These are phyloP conservation scores for Aspergillus chevalieri DNA, from an alignment of 2,329 filamentous ascomycete genomes.

Conservation along the genomic window DNA sequence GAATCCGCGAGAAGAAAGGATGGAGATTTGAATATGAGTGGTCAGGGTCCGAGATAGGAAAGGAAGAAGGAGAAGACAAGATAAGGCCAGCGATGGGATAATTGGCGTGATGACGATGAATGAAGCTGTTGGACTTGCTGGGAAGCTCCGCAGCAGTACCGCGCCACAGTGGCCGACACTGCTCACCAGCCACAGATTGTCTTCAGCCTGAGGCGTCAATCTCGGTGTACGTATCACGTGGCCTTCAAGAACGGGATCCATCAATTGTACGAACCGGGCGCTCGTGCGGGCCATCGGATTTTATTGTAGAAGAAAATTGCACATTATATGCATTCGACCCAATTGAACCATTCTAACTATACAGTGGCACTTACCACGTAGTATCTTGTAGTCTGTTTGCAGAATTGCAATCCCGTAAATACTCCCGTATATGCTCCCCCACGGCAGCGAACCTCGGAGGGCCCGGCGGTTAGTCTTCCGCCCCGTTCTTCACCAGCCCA, in stretches of 20 bases:
- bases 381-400: neutral
- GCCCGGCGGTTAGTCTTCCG: constrained; percentile 17
- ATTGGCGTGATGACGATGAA: constrained; percentile 1
- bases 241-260: neutral
- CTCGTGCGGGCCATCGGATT: neutral
- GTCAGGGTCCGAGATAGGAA: neutral
- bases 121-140: constrained; percentile 3
- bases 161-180: constrained; percentile 9
- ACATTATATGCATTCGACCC: too few species aligned
- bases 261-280: neutral
- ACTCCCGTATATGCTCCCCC: neutral
- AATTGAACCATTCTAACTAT: too few species aligned
- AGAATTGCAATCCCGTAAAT: neutral
- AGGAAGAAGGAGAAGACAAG: neutral
- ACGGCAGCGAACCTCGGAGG: constrained; percentile 25
- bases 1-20: neutral
- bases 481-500: constrained; percentile 15
- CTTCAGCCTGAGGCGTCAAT: constrained; percentile 10
- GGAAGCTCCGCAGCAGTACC: constrained; percentile 9
- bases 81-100: neutral
- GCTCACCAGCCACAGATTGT: neutral
- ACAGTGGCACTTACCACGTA: too few species aligned
- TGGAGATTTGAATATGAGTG: neutral
- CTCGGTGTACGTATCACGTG: constrained; percentile 4
- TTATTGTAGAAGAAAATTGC: too few species aligned